Evolutionary conservation across 208 protist species (phyloP).

Genomic region (Leishmania aethiopica): DNA sequence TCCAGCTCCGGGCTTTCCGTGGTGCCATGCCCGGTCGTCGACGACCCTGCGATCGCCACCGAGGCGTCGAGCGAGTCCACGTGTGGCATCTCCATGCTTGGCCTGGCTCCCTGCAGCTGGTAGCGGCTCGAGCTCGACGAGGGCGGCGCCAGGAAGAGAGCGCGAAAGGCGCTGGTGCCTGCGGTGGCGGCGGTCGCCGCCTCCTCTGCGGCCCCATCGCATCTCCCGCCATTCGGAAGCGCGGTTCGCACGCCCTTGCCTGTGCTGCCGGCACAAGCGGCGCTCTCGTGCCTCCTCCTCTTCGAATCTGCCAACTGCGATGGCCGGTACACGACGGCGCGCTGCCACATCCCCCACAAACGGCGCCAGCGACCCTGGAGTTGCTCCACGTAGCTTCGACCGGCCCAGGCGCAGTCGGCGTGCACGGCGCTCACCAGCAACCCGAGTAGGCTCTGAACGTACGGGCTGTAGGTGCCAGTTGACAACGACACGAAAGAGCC

Average conservation of each 20-base stretch:
- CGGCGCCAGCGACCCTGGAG: conserved; percentile 55
- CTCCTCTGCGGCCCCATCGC: not conserved
- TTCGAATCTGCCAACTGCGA: not conserved
- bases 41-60: not conserved
- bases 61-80: conserved; percentile 1
- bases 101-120: not conserved
- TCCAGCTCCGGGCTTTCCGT: not conserved
- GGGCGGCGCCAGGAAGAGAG: not conserved
- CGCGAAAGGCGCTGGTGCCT: not conserved
- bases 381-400: conserved; percentile 33
- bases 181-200: not conserved
- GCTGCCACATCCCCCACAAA: conserved; percentile 49
- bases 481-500: conserved; percentile 35
- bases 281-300: not conserved
- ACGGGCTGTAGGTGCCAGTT: conserved; percentile 69
- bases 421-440: conserved; percentile 66
- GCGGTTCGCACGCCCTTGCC: not conserved
- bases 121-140: not conserved
- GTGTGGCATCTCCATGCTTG: not conserved
- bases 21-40: not conserved
- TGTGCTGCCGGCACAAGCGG: not conserved
- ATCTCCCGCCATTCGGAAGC: not conserved
- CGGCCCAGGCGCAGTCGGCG: conserved; percentile 67
- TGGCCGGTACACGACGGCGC: conserved; percentile 14
- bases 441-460: conserved; percentile 58